Conservation (phyloP, 768 basidiomycete species). For the Lyophyllum shimeji region DNA sequence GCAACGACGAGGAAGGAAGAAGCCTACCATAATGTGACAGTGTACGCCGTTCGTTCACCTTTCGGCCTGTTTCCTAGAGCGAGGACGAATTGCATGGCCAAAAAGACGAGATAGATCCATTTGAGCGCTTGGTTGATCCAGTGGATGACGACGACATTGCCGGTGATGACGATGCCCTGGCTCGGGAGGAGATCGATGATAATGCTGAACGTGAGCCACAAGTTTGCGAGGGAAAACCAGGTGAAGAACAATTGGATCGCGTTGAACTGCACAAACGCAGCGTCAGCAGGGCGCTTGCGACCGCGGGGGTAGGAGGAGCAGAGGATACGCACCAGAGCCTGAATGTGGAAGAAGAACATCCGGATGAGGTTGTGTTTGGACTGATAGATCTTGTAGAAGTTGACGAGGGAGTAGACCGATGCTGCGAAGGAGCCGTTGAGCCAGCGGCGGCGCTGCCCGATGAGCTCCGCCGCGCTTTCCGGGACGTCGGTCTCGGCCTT, state of each 20-base stretch:
- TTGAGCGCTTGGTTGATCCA: constrained; percentile 84
- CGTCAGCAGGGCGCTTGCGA: no score
- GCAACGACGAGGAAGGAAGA: background rate
- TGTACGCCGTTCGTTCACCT: constrained; percentile 76
- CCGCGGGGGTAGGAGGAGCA: background rate
- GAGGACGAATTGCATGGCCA: constrained; percentile 63
- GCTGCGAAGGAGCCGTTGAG: constrained; percentile 95
- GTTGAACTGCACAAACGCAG: constrained; percentile 69
- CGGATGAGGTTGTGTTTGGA: constrained; percentile 85
- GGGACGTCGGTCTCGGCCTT: constrained; percentile 98
- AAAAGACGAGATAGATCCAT: constrained; percentile 88
- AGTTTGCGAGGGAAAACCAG: constrained; percentile 91
- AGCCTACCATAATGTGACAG: constrained; percentile 72
- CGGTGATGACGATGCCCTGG: constrained; percentile 63
- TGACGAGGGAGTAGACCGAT: constrained; percentile 85
- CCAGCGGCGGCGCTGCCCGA: constrained; percentile 96
- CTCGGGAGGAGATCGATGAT: constrained; percentile 84
- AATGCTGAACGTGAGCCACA: constrained; percentile 95
- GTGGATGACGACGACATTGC: constrained; percentile 68
- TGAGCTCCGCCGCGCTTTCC: constrained; percentile 85
- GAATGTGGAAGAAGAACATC: constrained; percentile 95
- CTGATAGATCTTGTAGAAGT: constrained; percentile 87
- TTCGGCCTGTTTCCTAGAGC: constrained; percentile 82
- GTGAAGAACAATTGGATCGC: constrained; percentile 81
- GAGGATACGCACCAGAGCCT: constrained; percentile 68